phyloP scores from a whole-genome alignment of 495 filamentous ascomycete genomes.

The Xylaria acuta region DNA sequence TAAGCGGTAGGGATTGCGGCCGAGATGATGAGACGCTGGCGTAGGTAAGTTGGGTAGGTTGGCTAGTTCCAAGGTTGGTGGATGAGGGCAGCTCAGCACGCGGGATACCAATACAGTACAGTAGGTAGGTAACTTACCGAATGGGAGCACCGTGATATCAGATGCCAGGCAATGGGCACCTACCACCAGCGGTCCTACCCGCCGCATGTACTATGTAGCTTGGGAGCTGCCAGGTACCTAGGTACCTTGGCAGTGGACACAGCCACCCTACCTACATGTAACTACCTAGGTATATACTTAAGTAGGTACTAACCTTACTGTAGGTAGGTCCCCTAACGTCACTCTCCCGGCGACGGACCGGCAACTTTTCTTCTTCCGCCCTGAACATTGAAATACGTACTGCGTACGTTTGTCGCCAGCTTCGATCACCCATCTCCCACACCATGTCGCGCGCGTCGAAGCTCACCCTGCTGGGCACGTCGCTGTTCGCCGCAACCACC shows the following conservation, averaged over 20 bases:
- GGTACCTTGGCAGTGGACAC: no score
- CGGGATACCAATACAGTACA: conserved; percentile 2
- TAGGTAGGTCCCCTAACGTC: conserved; percentile 22
- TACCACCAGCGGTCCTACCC: background rate
- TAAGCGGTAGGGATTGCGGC: background rate
- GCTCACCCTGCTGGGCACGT: conserved; percentile 78
- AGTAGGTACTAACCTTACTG: no score
- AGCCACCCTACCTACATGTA: no score
- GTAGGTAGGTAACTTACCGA: background rate
- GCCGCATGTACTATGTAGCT: background rate
- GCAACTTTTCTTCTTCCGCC: background rate
- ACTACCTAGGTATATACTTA: no score
- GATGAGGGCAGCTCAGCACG: background rate
- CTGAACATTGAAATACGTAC: background rate
- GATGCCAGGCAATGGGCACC: conserved; percentile 10
- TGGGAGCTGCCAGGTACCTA: background rate
- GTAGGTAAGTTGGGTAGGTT: conserved; percentile 9
- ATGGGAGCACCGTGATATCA: conserved; percentile 23
- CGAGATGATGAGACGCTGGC: conserved; percentile 3
- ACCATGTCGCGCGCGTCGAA: conserved; percentile 90
- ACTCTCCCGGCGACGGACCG: background rate
- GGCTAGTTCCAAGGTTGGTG: conserved; percentile 5
- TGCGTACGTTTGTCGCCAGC: background rate
- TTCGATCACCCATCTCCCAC: background rate
- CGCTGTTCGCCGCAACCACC: conserved; percentile 74